These are phyloP conservation scores for Letharia lupina DNA, from an alignment of 495 filamentous ascomycete species.

Conservation along the genomic window DNA sequence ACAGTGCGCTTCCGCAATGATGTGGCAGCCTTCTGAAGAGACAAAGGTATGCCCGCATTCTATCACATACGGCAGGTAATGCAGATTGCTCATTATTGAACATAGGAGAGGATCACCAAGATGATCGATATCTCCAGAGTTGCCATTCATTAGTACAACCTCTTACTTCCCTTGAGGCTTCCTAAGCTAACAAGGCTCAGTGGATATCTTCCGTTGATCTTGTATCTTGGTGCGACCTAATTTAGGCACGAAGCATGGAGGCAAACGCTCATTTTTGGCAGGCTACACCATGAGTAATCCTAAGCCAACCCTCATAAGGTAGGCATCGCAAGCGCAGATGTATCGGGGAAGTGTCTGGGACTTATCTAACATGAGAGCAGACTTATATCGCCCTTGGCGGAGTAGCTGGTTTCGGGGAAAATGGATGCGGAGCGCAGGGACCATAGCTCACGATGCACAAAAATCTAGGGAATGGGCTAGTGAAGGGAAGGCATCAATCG, in stretches of 20 bases:
- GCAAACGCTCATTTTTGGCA: constrained; percentile 27
- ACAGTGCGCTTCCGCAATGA: constrained; percentile 28
- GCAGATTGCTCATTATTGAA: background rate
- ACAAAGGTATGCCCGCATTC: constrained; percentile 59
- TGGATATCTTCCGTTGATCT: constrained; percentile 91
- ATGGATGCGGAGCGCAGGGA: background rate
- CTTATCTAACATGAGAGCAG: constrained; percentile 34
- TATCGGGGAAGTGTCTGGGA: constrained; percentile 14
- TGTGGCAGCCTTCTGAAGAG: constrained; percentile 92
- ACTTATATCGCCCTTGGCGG: constrained; percentile 64
- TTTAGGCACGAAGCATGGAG: constrained; percentile 7
- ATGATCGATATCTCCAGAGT: constrained; percentile 89
- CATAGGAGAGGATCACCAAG: constrained; percentile 89
- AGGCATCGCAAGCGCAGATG: constrained; percentile 20
- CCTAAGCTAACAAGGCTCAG: constrained; percentile 37
- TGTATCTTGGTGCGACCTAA: constrained; percentile 79
- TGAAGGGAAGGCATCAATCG: background rate
- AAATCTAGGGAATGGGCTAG: background rate
- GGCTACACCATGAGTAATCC: constrained; percentile 92
- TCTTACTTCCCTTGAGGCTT: constrained; percentile 1
- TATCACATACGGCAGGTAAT: background rate
- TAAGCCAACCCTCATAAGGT: constrained; percentile 89
- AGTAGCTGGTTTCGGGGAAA: background rate
- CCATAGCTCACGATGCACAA: background rate
- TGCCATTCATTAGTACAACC: constrained; percentile 87